Conservation (phyloP, 139 green algal species). For the Deuterostichococcus epilithicus region DNA sequence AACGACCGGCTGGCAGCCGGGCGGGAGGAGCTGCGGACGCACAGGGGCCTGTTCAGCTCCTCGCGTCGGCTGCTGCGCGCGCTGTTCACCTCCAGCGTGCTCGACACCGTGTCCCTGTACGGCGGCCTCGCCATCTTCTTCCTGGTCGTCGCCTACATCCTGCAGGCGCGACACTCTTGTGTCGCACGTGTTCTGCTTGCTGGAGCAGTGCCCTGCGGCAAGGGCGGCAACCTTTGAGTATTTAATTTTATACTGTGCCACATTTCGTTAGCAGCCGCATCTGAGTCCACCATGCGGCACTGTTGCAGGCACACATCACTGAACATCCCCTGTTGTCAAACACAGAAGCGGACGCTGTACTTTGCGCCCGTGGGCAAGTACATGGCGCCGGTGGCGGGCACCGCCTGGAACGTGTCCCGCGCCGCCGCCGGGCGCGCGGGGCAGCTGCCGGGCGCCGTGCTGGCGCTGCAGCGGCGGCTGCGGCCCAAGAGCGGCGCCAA, state of each 20-base stretch:
- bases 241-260: too few species aligned
- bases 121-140: constrained; percentile 61
- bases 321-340: too few species aligned
- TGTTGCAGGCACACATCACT: too few species aligned
- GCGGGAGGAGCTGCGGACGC: constrained; percentile 51
- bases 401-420: not conserved
- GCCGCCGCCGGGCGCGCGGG: not conserved
- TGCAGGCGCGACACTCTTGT: too few species aligned
- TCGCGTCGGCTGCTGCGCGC: constrained; percentile 42
- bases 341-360: constrained; percentile 58
- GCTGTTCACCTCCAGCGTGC: constrained; percentile 29
- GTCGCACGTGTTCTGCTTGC: too few species aligned
- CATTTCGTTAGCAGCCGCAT: too few species aligned
- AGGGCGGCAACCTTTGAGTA: too few species aligned
- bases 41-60: constrained; percentile 39
- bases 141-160: constrained; percentile 48
- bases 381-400: not conserved
- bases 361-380: constrained; percentile 34
- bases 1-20: constrained; percentile 43
- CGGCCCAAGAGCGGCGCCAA: too few species aligned
- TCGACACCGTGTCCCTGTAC: constrained; percentile 53
- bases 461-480: not conserved
- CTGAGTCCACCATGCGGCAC: too few species aligned
- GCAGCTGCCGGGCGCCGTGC: not conserved
- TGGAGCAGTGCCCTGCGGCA: too few species aligned